Base-by-base conservation (phyloP, 176 grass and related monocot species). In the Zoysia japonica region DNA sequence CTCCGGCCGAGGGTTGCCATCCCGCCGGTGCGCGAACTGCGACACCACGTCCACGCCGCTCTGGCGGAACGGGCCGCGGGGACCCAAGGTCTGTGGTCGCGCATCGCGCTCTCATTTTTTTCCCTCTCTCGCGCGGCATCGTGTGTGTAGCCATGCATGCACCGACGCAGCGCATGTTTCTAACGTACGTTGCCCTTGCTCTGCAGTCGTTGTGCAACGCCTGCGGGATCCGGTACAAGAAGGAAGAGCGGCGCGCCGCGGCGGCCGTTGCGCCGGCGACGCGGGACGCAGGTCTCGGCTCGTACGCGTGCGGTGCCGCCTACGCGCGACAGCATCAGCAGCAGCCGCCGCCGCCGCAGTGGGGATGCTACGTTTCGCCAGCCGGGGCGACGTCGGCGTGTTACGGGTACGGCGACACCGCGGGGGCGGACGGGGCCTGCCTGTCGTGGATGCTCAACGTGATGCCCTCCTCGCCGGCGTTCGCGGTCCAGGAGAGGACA, bases 211-310 rank as follows among this genome's bases (percentile, higher is more conserved):
- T 97, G 72, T 97, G 93, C 71, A 97, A 97, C 80, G 93, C 93
- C 7, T 97, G 93, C 54, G 93, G 93, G 52, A 97, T 97, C 71
- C 80, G 93, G 66, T 91, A 93, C 90, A 93, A 91, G 77, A 97
- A 97, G 65, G 90, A 97, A 70, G 88, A 93, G 79, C 74, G 93
- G 57, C 90, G 93, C 28, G 90, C 93, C 14, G 86, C 90, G 5
- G 86, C 80, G 9, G 87, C 89, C 43, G 68, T 80, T 13, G 48
- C 54, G 43, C 36, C 65, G 48, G 36, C 61, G 16, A 51, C 75
- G 37, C 71, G 66, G 49, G 49, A 66, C 14, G 59, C 70, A 62
- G 37, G 56, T 15, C 53, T 55, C 47, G 43, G 59, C 3, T 11
- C 49, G 7, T 79, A 91, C 63, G 68, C 71, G n/a, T 83, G 65